Base-by-base conservation (phyloP, 192 early-diverging fungal species). In the Coemansia sp. region DNA sequence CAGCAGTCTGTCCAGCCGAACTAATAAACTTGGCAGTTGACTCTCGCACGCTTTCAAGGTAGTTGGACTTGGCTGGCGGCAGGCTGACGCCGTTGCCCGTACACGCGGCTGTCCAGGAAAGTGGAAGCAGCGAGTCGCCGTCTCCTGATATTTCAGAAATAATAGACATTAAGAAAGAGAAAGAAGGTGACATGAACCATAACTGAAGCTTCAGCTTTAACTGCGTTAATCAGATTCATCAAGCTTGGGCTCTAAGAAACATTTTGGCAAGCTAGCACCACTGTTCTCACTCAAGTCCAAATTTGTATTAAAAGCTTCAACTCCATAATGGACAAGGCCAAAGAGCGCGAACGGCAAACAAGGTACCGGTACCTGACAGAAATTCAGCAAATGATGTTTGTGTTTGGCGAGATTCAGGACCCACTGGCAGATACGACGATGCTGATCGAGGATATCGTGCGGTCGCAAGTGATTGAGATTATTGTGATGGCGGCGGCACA, bases 311-410 rank as follows among this genome's bases (percentile, higher is more conserved):
- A 43, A 43, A 43, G 15, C 41, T 43, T 43, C 50, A 52, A 29
- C 53, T 25, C 0, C 29, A 4, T 17, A 39, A 73, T 73, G 71
- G 71, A 73, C 25, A 73, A 59, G 32, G 23, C 48, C 27, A 74
- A 43, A 50, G 73, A 76, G 17, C 69, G 68, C 38, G 65, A 66
- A 12, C 55, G 61, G 23, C 67, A 59, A 58, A 35, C 70, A 47
- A 73, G 58, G 23, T 84, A 84, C 69, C 67, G 68, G 35, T 92
- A 92, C 69, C 84, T 85, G 32, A 88, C 83, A 22, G 93, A 95
- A 74, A 95, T 95, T 63, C 88, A 90, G 72, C 91, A 96, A 85
- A 98, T 98, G 96, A 98, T 98, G 97, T 98, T 94, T 84, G 97
- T 97, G 27, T 93, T 93, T 86, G 96, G 95, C 37, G 95, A 98